phyloP scores from a whole-genome alignment of 495 filamentous ascomycete species.

The Xylaria castorea region DNA sequence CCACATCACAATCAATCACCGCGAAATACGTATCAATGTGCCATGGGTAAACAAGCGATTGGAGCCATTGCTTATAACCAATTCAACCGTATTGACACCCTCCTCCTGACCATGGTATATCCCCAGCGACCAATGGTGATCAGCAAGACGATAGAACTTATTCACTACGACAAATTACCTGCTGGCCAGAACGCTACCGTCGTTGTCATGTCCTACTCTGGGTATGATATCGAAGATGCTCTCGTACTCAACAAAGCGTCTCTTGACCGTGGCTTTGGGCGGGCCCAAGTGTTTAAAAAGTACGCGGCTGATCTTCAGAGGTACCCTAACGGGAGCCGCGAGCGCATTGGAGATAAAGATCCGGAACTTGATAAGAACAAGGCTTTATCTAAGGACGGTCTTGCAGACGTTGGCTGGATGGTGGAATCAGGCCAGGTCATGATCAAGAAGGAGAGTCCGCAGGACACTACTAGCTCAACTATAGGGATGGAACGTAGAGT shows the following conservation, averaged over 20 bases:
- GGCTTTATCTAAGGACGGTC: slow-evolving; percentile 77
- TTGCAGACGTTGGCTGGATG: slow-evolving; percentile 81
- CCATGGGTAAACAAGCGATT: slow-evolving; percentile 99
- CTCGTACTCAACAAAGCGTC: slow-evolving; percentile 96
- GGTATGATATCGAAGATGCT: slow-evolving; percentile 99
- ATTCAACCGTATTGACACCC: slow-evolving; percentile 91
- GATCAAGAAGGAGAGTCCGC: slow-evolving; percentile 83
- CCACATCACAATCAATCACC: slow-evolving; percentile 99
- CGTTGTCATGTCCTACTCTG: slow-evolving; percentile 98
- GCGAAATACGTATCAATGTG: slow-evolving; percentile 98
- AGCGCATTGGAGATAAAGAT: slow-evolving; percentile 72
- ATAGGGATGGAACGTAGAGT: slow-evolving; percentile 68
- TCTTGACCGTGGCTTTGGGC: slow-evolving; percentile 89
- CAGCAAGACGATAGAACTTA: slow-evolving; percentile 92
- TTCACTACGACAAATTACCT: slow-evolving; percentile 96
- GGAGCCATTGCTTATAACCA: slow-evolving; percentile 97
- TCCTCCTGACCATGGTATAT: slow-evolving; percentile 96
- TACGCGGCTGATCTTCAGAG: slow-evolving; percentile 78
- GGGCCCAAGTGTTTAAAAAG: slow-evolving; percentile 94
- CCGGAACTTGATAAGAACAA: slow-evolving; percentile 72
- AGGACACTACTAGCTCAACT: slow-evolving; percentile 72
- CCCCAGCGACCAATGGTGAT: slow-evolving; percentile 98
- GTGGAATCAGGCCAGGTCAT: slow-evolving; percentile 79
- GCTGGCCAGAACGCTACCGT: slow-evolving; percentile 97
- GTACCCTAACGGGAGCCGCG: slow-evolving; percentile 80